phyloP scores from a whole-genome alignment of 2,329 filamentous ascomycete genomes.

The Aspergillus novoparasiticus region DNA sequence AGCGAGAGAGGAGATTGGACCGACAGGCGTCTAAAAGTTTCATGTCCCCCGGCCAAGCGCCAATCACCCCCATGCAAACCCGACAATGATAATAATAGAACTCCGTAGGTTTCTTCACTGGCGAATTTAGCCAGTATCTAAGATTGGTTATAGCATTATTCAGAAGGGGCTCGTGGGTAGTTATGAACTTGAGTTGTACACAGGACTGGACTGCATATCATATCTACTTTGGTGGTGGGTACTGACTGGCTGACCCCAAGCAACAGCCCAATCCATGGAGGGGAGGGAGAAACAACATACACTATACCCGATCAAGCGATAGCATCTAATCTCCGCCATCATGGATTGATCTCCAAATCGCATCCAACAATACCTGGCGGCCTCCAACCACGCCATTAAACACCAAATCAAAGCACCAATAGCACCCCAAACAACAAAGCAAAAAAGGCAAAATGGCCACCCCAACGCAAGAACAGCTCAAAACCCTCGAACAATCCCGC shows the following conservation, averaged over 20 bases:
- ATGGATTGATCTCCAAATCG: not conserved
- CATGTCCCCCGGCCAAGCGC: not conserved
- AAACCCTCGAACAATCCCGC: conserved; percentile 70
- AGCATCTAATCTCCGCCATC: not conserved
- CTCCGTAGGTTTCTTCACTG: not conserved
- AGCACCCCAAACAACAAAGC: not conserved
- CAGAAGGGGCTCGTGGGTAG: not conserved
- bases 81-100: not conserved
- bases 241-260: too few species aligned
- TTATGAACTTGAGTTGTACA: not conserved
- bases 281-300: not conserved
- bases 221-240: too few species aligned
- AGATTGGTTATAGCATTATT: not conserved
- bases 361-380: not conserved
- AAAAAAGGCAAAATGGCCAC: conserved; percentile 34
- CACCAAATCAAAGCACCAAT: not conserved
- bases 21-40: conserved; percentile 1
- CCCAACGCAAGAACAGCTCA: conserved; percentile 49
- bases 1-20: not conserved
- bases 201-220: too few species aligned
- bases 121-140: not conserved
- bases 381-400: not conserved
- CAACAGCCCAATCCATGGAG: too few species aligned
- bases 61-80: not conserved
- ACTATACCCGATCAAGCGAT: not conserved